Evolutionary conservation across 768 basidiomycete genomes (phyloP), one percentile per base, ranked within the genome.

Genomic region (Daedaleopsis nitida): DNA sequence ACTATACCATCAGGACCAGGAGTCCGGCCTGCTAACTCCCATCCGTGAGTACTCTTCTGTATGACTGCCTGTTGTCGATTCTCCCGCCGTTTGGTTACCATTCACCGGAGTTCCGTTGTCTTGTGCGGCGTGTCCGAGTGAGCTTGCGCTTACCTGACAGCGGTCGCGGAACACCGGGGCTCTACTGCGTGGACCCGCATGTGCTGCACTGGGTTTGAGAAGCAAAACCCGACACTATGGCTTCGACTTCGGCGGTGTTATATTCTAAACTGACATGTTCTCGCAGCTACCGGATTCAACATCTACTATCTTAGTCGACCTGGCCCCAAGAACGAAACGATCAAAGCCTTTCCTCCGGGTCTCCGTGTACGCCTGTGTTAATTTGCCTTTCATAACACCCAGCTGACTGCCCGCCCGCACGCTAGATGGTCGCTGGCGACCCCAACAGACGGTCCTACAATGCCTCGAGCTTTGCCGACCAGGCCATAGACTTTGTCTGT

Each of bases 401-500:
- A 21, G 5, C n/a, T 19, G 10, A 17, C 19, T 69, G 70, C 39
- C 63, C 70, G 51, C n/a, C 21, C 19, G 19, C 21, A 8, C 10
- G 4, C 43, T 32, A 63, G 62, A 70, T 76, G 68, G 44, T 76
- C 12, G 66, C 70, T n/a, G 75, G 75, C 21, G 66, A 70, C 65
- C 68, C 72, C 2, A 65, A 58, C 54, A 64, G 70, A 37, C 67
- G 68, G 17, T 65, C 66, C 21, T 76, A 76, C 72, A 72, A 76
- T 63, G 59, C 65, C 1, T 65, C 67, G n/a, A 63, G 55, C 54
- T 70, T 68, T 19, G 69, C 57, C 1, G 70, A 74, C 24, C 73
- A 74, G 56, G 75, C 76, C 9, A 68, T 77, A 50, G 71, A 68
- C 56, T 75, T 66, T 58, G 70, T 74, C 57, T 77, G 75, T 63